Percentiles rank a stretch among this genome's conserved stretches.
Evolutionary conservation across 2,329 filamentous ascomycete species (phyloP).

Genomic region (Teratosphaeria destructans): DNA sequence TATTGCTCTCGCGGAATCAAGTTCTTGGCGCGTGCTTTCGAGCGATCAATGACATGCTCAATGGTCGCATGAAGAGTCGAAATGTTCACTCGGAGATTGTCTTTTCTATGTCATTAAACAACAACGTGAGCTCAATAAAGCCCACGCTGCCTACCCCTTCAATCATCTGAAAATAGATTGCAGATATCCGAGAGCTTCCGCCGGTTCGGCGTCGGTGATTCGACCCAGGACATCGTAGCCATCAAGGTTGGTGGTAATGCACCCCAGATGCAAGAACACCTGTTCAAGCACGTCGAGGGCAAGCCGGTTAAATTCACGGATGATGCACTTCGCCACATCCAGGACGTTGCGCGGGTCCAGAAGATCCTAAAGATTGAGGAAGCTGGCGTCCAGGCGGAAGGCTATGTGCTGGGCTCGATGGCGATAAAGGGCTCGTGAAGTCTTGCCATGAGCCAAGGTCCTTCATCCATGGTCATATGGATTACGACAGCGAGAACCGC

Average conservation of each 20-base stretch:
- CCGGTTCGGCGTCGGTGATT: conserved; percentile 67
- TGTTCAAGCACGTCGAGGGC: conserved; percentile 53
- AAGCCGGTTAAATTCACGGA: conserved; percentile 51
- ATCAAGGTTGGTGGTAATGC: conserved; percentile 58
- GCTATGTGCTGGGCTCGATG: conserved; percentile 64
- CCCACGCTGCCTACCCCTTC: neutral
- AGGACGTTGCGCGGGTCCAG: conserved; percentile 59
- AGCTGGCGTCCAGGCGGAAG: conserved; percentile 47
- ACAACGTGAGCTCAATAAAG: conserved; percentile 51
- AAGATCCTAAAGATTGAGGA: conserved; percentile 81
- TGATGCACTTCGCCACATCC: conserved; percentile 45
- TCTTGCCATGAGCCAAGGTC: neutral
- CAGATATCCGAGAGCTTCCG: conserved; percentile 89
- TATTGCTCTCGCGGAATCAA: conserved; percentile 62
- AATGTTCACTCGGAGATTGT: conserved; percentile 89
- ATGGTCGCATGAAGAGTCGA: conserved; percentile 58
- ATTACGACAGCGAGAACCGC: neutral
- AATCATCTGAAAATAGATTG: conserved; percentile 2
- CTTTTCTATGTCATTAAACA: conserved; percentile 66
- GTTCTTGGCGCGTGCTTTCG: conserved; percentile 66
- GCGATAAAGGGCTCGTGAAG: conserved; percentile 54
- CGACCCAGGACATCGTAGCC: conserved; percentile 62
- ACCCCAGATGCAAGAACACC: conserved; percentile 44
- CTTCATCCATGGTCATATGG: neutral
- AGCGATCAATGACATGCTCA: conserved; percentile 57